Evolutionary conservation across 768 basidiomycete genomes (phyloP), one percentile per base, ranked within the genome.

Genomic region (Mycena floridula): DNA sequence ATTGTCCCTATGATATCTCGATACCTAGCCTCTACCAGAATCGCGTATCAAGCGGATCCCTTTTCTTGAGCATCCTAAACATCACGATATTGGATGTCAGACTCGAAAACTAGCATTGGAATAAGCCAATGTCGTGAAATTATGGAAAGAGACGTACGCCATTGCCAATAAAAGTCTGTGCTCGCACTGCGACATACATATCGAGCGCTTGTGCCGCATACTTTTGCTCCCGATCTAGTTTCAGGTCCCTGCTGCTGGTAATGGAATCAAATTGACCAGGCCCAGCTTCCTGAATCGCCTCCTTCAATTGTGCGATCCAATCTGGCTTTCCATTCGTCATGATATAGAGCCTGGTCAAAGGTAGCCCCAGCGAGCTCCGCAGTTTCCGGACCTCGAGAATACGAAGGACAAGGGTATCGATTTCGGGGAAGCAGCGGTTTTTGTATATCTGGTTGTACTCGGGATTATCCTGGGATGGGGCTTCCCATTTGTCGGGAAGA

Each of bases 111-210:
- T 69, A 43, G 23, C 20, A 44, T 2, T 39, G 21, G 16, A 13
- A 30, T n/a, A n/a, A n/a, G n/a, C n/a, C n/a, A n/a, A n/a, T n/a
- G 25, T 4, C 5, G 7, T 16, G n/a, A 23, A 44, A 13, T 4
- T 11, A 23, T 21, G 23, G 5, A 42, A 13, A 12, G 23, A 5
- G 39, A 2, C 36, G 12, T 54, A 82, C 82, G 46, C 83, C 85
- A 54, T 86, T 87, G 7, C 85, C 85, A 35, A 87, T 63, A 48
- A 86, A 77, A 45, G 78, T 68, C 51, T 82, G 74, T 1, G 82
- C 82, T 42, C 78, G 62, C 54, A 78, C 67, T 11, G 72, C 83
- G 32, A 85, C 72, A 50, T 80, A 66, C 82, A 85, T 85, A 59
- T 87, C 85, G 53, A 81, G 59, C 3, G 77, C 72, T 58, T 82